phyloP scores from a whole-genome alignment of 192 early-diverging fungal species.

The Backusella luteola region DNA sequence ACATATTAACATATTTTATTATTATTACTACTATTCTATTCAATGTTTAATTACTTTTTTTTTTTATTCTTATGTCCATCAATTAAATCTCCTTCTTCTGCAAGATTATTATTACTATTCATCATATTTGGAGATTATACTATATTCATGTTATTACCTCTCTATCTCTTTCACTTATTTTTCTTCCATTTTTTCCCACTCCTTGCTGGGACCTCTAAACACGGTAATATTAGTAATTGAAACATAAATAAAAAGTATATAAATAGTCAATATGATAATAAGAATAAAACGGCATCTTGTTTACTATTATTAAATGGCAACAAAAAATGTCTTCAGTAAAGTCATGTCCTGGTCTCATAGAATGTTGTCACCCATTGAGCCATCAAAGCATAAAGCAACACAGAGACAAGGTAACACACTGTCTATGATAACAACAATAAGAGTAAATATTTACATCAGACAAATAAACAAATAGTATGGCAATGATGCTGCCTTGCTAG shows the following conservation, averaged over 20 bases:
- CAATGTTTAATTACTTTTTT: not conserved
- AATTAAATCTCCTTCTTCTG: not conserved
- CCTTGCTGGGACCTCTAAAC: no score
- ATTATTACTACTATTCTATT: not conserved
- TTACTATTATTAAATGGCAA: not conserved
- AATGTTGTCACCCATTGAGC: not conserved
- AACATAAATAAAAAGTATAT: not conserved
- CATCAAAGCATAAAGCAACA: not conserved
- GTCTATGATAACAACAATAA: not conserved
- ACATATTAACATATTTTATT: not conserved
- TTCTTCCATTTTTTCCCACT: no score
- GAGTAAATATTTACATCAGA: not conserved
- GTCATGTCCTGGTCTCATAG: not conserved
- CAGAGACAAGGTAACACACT: not conserved
- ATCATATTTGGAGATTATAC: no score
- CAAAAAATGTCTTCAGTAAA: not conserved
- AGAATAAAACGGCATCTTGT: not conserved
- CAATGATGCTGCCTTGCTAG: not conserved
- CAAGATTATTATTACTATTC: not conserved
- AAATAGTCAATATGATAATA: not conserved
- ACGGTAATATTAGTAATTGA: no score
- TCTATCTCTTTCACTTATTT: no score
- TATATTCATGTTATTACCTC: no score
- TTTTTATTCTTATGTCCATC: not conserved
- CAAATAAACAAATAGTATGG: not conserved